Evolutionary conservation across 306 rosid species (phyloP).

Genomic region (Crotalaria pallida): DNA sequence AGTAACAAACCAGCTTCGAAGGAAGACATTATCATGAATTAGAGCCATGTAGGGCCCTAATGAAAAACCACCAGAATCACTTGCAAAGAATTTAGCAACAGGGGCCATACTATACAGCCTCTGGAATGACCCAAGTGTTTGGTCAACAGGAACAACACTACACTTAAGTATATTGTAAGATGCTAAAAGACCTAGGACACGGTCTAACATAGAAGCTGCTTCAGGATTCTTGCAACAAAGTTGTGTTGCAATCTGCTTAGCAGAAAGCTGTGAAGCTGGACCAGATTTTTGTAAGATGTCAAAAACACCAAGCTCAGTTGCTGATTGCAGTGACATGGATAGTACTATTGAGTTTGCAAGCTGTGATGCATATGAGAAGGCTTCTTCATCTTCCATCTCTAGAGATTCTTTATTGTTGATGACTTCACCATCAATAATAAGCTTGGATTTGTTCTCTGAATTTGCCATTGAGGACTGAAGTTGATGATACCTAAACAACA

Average conservation of each 20-base stretch:
- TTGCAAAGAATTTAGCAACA: constrained; percentile 30
- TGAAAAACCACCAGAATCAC: constrained; percentile 33
- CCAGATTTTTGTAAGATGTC: no score
- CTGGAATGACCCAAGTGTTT: neutral
- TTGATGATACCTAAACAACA: no score
- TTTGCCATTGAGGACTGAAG: no score
- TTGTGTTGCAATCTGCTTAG: no score
- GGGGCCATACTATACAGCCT: constrained; percentile 37
- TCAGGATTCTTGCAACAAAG: no score
- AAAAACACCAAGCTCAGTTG: no score
- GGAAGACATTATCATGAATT: constrained; percentile 26
- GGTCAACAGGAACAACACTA: neutral
- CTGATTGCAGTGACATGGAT: no score
- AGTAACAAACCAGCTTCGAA: constrained; percentile 35
- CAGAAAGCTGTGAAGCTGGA: no score
- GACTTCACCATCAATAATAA: neutral
- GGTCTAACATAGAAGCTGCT: no score
- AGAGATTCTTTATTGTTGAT: neutral
- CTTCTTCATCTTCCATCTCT: constrained; percentile 26
- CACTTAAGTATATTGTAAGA: constrained; percentile 35
- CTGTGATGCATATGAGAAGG: constrained; percentile 33
- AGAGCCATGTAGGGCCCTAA: constrained; percentile 29
- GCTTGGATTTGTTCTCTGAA: no score
- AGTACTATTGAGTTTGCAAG: neutral
- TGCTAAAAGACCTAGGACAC: constrained; percentile 45